Percentiles rank a stretch among this genome's conserved stretches.
phyloP scores from a whole-genome alignment of 2,329 filamentous ascomycete species.

The Colletotrichum gigasporum region DNA sequence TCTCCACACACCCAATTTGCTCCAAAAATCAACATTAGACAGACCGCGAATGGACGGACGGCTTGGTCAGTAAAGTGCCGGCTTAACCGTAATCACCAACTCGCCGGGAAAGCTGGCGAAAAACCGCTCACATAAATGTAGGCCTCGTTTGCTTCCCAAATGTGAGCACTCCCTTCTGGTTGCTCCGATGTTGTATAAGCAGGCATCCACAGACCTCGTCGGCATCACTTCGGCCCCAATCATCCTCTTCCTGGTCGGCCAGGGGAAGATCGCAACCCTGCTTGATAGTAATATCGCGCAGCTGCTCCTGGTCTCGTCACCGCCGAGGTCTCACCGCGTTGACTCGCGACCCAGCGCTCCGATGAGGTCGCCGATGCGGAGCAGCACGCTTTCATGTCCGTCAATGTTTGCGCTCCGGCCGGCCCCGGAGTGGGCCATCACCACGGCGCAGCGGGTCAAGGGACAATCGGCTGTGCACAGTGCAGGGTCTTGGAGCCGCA shows the following conservation, averaged over 20 bases:
- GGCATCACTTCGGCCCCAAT: constrained; percentile 45
- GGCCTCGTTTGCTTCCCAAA: constrained; percentile 35
- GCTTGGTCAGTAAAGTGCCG: background rate
- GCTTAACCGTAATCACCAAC: background rate
- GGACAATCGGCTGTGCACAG: too few relatives aligned
- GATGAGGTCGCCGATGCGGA: too few relatives aligned
- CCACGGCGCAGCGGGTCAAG: too few relatives aligned
- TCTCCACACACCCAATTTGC: too few relatives aligned
- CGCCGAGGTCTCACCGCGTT: constrained; percentile 41
- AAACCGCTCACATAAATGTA: background rate
- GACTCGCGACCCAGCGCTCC: too few relatives aligned
- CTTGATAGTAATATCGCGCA: constrained; percentile 41
- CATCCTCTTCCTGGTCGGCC: constrained; percentile 46
- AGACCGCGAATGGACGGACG: too few relatives aligned
- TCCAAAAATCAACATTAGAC: too few relatives aligned
- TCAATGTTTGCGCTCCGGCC: too few relatives aligned
- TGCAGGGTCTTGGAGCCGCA: too few relatives aligned
- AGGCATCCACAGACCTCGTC: constrained; percentile 35
- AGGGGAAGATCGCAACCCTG: constrained; percentile 47
- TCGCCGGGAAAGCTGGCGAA: background rate
- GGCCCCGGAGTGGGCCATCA: too few relatives aligned
- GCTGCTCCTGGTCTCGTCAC: constrained; percentile 39
- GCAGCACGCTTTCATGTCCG: too few relatives aligned
- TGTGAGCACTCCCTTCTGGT: constrained; percentile 41
- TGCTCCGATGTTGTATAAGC: constrained; percentile 41